Evolutionary conservation across 148 eudicot species (phyloP), one percentile per base, ranked within the genome.

Genomic region (Silene conica): DNA sequence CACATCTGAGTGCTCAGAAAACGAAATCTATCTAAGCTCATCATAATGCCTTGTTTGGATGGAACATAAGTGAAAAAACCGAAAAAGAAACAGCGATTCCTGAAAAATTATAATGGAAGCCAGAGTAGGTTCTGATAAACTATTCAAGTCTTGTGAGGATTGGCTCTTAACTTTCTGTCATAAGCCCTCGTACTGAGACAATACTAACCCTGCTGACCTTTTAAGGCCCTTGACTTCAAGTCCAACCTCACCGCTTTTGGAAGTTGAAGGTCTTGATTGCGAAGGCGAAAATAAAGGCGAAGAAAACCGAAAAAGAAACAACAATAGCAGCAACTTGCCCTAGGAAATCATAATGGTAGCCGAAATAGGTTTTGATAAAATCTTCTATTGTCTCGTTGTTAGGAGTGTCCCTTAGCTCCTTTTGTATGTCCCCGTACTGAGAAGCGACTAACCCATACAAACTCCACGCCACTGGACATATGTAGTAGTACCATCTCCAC

Each of bases 401-500:
- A 0, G 11, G 38, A 2, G 45, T 46, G 15, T 67, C 77, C 13
- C 14, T 15, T 5, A 83, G 28, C 0, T 0, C 6, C 0, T 55
- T 57, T 1, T 74, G 54, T 15, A 89, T 4, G 58, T 90, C 91
- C 55, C 90, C 93, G 9, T 80, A 91, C 28, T 91, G 93, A 12
- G 97, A 89, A n/a, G 80, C 79, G 60, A 84, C 74, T 56, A 91
- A 56, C 2, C 97, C 97, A n/a, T 89, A 86, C 63, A 91, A 56
- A 20, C 87, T 87, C 93, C 90, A 91, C 0, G 90, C 78, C 12
- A 86, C 70, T 0, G 97, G 97, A 62, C 86, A 80, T 1, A 79
- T 68, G 85, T 88, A 83, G 74, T 81, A 85, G 67, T 82, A 86
- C 97, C 97, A 91, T 78, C 84, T 83, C 93, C 92, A 88, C 96